Evolutionary conservation across 108 stramenopile genomes (phyloP).

Genomic region (Craspedostauros australis): DNA sequence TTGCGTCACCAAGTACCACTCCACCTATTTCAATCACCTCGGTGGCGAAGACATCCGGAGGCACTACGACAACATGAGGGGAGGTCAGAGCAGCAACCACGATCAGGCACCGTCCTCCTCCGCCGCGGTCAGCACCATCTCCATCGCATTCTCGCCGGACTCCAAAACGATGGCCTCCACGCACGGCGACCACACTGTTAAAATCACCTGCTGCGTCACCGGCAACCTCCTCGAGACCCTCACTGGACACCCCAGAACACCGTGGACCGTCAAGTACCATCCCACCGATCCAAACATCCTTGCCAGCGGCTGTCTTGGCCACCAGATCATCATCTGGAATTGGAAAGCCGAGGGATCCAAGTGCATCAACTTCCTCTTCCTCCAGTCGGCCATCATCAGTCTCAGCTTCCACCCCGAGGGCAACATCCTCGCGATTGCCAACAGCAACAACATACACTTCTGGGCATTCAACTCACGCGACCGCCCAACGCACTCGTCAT

Average conservation of each 20-base stretch:
- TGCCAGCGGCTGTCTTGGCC: conserved; percentile 93
- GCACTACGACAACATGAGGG: conserved; percentile 6
- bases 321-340: conserved; percentile 96
- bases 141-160: conserved; percentile 71
- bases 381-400: conserved; percentile 88
- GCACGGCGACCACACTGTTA: conserved; percentile 99
- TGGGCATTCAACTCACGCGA: conserved; percentile 69
- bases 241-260: conserved; percentile 94
- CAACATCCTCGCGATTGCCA: conserved; percentile 83
- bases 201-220: conserved; percentile 73
- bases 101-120: too few species aligned
- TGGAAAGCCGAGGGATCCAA: conserved; percentile 48
- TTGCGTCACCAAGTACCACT: conserved; percentile 50
- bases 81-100: conserved; percentile 15
- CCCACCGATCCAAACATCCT: conserved; percentile 69
- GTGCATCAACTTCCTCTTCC: conserved; percentile 78
- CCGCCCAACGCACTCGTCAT: neutral
- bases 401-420: conserved; percentile 92
- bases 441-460: conserved; percentile 82
- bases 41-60: conserved; percentile 16
- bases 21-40: conserved; percentile 61
- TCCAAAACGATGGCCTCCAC: conserved; percentile 88
- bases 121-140: conserved; percentile 66
- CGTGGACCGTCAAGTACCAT: conserved; percentile 98
- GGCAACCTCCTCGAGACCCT: conserved; percentile 63